Evolutionary conservation across 148 eudicot genomes (phyloP), one percentile per base, ranked within the genome.

Genomic region (Rhododendron williamsianum): DNA sequence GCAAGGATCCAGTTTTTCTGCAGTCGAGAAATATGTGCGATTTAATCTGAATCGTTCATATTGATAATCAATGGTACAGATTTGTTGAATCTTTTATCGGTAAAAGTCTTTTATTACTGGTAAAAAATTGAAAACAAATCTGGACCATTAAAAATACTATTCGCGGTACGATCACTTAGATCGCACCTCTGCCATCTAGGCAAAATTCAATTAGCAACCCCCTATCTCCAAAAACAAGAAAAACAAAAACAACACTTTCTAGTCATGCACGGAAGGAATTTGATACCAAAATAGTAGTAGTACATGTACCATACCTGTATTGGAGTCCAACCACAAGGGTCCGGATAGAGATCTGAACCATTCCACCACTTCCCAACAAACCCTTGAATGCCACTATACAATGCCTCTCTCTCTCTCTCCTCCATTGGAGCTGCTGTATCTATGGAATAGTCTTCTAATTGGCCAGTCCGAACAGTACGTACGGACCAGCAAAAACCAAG

Each of bases 281-380:
- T 65, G 72, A 65, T n/a, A 65, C 12, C 65, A 18, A 5, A 56
- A 56, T 18, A 0, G 52, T 27, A 27, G 27, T 8, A 52, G 4
- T 52, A 6, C 9, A 60, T 19, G 25, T 60, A 19, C 15, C 5
- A 23, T 89, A 95, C 98, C 98, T 94, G 93, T 52, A 95, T 95
- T 0, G 97, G 94, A 80, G 98, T 95, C 98, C 98, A 95, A 9
- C 98, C 98, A 92, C 98, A 95, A 76, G 98, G 98, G 85, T 95
- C 96, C 60, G 98, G 98, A 87, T 89, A 95, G 73, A 95, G 95
- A 90, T 93, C 93, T 49, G 98, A 94, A 36, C 98, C 98, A 90
- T 94, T 95, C 98, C 98, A 95, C 88, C 81, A 87, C 46, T 90
- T 88, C 36, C 98, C 98, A 84, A 95, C 93, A 92, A 95, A 93